Conservation (phyloP, 176 grass and related monocot genomes). For the Rhipidocladum racemiflorum region DNA sequence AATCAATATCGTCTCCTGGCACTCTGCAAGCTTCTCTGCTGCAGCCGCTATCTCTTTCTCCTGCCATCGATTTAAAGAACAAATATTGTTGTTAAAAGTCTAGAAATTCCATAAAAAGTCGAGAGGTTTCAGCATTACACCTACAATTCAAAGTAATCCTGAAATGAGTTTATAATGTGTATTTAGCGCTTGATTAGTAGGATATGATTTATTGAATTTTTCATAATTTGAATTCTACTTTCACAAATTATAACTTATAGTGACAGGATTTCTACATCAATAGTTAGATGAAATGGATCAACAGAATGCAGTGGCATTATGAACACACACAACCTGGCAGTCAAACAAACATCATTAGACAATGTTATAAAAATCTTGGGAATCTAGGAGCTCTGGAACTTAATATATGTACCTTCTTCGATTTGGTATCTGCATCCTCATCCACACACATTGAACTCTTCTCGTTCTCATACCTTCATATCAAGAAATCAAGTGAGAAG, state of each 20-base stretch:
- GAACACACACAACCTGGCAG: background rate
- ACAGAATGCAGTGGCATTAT: background rate
- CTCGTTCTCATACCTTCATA: conserved; percentile 58
- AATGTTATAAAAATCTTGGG: conserved; percentile 8
- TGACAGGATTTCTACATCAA: conserved; percentile 8
- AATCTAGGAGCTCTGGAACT: background rate
- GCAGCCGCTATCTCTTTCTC: conserved; percentile 83
- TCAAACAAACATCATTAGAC: background rate
- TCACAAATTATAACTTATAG: conserved; percentile 10
- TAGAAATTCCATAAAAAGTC: conserved; percentile 11
- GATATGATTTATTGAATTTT: background rate
- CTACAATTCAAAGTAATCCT: background rate
- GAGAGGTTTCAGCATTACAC: background rate
- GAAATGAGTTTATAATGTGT: background rate
- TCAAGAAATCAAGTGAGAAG: conserved; percentile 40
- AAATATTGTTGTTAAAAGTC: background rate
- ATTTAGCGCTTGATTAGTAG: background rate
- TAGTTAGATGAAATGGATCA: background rate
- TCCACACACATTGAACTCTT: conserved; percentile 53
- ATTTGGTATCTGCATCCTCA: conserved; percentile 56
- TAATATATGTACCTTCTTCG: conserved; percentile 58
- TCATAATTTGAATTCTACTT: background rate
- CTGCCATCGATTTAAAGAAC: conserved; percentile 40
- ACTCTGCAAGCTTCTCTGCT: conserved; percentile 92
- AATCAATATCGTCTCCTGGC: conserved; percentile 93